A percentile compares a stretch with the other conserved stretches of the same genome.
These are phyloP conservation scores for Penicillium coffeae DNA, from an alignment of 495 filamentous ascomycete species.

Conservation along the genomic window DNA sequence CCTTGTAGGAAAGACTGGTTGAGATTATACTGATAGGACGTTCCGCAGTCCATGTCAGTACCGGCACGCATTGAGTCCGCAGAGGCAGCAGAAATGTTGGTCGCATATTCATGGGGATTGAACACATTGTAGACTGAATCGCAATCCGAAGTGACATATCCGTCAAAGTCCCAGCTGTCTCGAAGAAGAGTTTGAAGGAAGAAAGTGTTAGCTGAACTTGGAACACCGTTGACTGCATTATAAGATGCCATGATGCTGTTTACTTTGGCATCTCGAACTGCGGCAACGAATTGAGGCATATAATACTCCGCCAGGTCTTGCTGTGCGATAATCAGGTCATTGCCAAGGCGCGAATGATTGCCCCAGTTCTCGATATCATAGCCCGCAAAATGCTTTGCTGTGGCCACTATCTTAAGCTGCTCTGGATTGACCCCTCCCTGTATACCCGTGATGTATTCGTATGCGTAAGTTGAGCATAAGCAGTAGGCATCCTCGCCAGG, in stretches of 20 bases:
- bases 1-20: conserved; percentile 46
- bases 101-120: conserved; percentile 51
- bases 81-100: conserved; percentile 40
- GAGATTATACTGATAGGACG: conserved; percentile 49
- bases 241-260: conserved; percentile 60
- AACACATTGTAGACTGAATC: conserved; percentile 56
- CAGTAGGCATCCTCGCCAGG: conserved; percentile 60
- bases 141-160: conserved; percentile 57
- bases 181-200: conserved; percentile 56
- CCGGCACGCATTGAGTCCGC: conserved; percentile 56
- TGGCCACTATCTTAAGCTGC: conserved; percentile 55
- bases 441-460: conserved; percentile 56
- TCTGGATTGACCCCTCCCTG: conserved; percentile 49
- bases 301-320: conserved; percentile 56
- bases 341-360: conserved; percentile 49
- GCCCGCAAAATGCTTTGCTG: conserved; percentile 61
- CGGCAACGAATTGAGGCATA: conserved; percentile 33
- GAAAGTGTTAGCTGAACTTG: conserved; percentile 52
- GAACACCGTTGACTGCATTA: conserved; percentile 58
- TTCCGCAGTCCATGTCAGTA: conserved; percentile 60
- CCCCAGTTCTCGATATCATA: conserved; percentile 64
- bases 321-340: conserved; percentile 51
- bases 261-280: conserved; percentile 50
- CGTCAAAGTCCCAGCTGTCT: conserved; percentile 46
- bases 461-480: conserved; percentile 50